Base-by-base conservation (phyloP, 2,329 filamentous ascomycete genomes). In the Aspergillus awamori region DNA sequence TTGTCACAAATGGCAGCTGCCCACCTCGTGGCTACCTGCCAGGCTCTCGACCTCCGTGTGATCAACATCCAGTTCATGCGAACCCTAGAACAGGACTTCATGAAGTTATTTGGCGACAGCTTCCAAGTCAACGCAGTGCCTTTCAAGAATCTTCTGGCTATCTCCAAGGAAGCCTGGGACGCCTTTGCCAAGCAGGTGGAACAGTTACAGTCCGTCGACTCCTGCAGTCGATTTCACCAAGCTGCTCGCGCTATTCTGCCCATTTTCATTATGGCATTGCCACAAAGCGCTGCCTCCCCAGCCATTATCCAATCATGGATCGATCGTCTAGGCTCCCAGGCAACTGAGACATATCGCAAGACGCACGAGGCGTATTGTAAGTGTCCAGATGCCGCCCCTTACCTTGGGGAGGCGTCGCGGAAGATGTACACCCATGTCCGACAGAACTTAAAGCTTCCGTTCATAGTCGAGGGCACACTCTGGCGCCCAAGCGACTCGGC, bases 31-130 rank as follows among this genome's bases (percentile, higher is more conserved):
- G 28, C 53, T 8, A 38, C n/a, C 5, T 56, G 53, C 39, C 53
- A 56, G 53, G 53, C 53, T 8, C 39, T 56, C 17, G 53, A 56
- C n/a, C 53, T 56, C 7, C 53, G 53, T 10, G 53, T 45, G 24
- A 47, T 56, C 26, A 30, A 56, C 11, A 4, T 33, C n/a, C 53
- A 36, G 13, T 56, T 56, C 53, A 22, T 56, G 51, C 26, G 2
- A n/a, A 28, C 26, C 20, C 10, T 51, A n/a, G 15, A 51, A n/a
- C 26, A 51, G 5, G 47, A 51, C 10, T 51, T 51, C 15, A 28
- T 51, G 28, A 13, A 17, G 28, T 30, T 51, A 17, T 33, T 51
- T 7, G 10, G 28, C 15, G 28, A 30, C 15, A 51, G 47, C 47
- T 51, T 51, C n/a, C 30, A 51, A 30, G 26, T 51, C 2, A n/a